These are phyloP conservation scores for Beta corolliflora DNA, from an alignment of 179 eudicot species.

Conservation along the genomic window DNA sequence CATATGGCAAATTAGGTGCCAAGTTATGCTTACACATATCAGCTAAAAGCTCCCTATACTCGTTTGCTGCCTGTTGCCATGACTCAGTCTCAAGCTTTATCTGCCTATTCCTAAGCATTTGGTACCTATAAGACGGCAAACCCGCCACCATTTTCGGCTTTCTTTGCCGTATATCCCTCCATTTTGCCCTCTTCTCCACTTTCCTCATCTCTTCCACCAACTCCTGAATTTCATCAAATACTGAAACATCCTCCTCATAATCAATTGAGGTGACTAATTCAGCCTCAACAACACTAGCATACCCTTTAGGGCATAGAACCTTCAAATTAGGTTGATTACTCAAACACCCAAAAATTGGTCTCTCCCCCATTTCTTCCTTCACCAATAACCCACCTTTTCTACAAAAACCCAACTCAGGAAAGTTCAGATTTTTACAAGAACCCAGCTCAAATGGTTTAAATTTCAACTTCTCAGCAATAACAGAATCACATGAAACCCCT, in stretches of 20 bases:
- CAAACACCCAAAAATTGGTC: constrained; percentile 31
- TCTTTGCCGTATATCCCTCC: constrained; percentile 8
- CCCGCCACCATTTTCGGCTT: constrained; percentile 34
- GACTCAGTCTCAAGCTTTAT: constrained; percentile 87
- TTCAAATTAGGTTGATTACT: constrained; percentile 31
- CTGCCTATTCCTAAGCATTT: constrained; percentile 64
- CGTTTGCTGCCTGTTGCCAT: constrained; percentile 86
- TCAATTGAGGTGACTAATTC: constrained; percentile 45
- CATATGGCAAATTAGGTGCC: constrained; percentile 92
- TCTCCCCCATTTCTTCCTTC: constrained; percentile 38
- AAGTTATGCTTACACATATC: constrained; percentile 88
- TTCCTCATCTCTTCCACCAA: constrained; percentile 61
- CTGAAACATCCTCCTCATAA: constrained; percentile 52
- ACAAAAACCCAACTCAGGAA: constrained; percentile 48
- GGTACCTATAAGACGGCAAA: constrained; percentile 50
- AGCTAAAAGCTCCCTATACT: constrained; percentile 73
- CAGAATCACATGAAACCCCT: constrained; percentile 38
- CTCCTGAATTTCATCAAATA: constrained; percentile 58
- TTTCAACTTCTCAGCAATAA: constrained; percentile 32
- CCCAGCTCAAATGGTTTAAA: constrained; percentile 28
- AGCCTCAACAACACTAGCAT: constrained; percentile 73
- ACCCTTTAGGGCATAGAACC: constrained; percentile 54
- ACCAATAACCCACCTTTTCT: constrained; percentile 32
- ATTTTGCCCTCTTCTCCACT: constrained; percentile 42
- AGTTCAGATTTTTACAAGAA: constrained; percentile 32